Base-by-base conservation (phyloP, 2,329 filamentous ascomycete genomes). In the Remersonia thermophila region DNA sequence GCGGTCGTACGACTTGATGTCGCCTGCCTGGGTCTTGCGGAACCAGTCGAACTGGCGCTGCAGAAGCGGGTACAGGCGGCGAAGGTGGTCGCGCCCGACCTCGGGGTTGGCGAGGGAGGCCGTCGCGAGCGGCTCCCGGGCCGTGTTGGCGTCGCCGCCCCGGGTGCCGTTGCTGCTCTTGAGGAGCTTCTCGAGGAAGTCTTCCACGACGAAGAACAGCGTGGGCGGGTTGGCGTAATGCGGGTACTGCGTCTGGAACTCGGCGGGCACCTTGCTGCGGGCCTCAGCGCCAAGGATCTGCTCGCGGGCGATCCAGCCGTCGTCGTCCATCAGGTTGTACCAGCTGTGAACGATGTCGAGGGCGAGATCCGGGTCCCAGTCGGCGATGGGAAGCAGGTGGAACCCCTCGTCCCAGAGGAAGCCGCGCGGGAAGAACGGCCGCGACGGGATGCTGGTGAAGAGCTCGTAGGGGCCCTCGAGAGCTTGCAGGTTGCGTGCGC, bases 331-430 rank as follows among this genome's bases (percentile, higher is more conserved):
- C 13, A 93, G 73, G 45, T 80, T 85, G 63, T 93, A 93, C 91
- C 91, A 98, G 59, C 84, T 94, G 61, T 81, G 83, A 43, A 96
- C 73, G 46, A 98, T 85, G 44, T 95, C 85, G 20, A 81, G 63
- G 3, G 83, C 78, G 35, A 96, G 69, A 52, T 95, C 87, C 35
- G 86, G 75, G 55, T 98, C 91, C 83, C 87, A 98, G 47, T 98
- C 89, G 14, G 85, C 72, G 36, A 98, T 79, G 2, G 87, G 87
- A 32, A 94, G 66, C 26, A 98, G 66, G 53, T 98, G 91, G 60
- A 96, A 98, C 1, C 91, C 91, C 57, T 98, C 91, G 51, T 98
- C 91, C 91, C 91, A 98, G 3, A 96, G 68, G 56, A 98, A 98
- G 1, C 91, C 91, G 42, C 91, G 73, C 1, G 91, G 91, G 61